phyloP scores from a whole-genome alignment of 2,329 filamentous ascomycete species.

The Penicillium crustosum region DNA sequence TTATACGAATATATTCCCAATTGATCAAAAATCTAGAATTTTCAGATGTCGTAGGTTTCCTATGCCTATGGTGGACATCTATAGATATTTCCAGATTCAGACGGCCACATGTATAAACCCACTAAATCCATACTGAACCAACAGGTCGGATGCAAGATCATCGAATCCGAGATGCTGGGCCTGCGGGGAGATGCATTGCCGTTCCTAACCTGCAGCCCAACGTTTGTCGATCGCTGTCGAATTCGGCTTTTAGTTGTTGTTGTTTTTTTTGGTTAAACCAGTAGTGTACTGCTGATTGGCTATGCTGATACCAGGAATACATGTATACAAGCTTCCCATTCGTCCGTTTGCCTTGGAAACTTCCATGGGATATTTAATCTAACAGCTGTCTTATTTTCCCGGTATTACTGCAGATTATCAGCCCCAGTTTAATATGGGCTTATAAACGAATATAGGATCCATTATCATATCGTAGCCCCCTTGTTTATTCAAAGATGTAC shows the following conservation, averaged over 20 bases:
- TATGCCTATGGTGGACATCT: not conserved
- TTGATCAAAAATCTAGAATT: not conserved
- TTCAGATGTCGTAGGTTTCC: not conserved
- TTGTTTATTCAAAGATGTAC: not conserved
- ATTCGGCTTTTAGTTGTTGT: not conserved
- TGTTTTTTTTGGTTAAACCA: too few species aligned
- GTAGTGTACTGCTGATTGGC: not conserved
- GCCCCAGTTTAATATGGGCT: not conserved
- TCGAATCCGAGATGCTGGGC: not conserved
- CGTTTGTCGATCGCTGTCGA: slow-evolving; percentile 3
- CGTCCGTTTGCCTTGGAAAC: not conserved
- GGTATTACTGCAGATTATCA: not conserved
- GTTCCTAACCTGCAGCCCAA: not conserved
- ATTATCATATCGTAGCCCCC: not conserved
- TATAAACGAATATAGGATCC: not conserved
- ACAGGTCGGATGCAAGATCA: not conserved
- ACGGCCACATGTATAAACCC: not conserved
- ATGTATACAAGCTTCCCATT: not conserved
- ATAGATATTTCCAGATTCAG: not conserved
- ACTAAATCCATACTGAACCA: not conserved
- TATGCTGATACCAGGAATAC: not conserved
- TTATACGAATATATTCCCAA: not conserved
- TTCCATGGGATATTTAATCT: not conserved
- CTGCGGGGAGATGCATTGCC: not conserved
- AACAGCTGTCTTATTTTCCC: not conserved